Percentiles rank a stretch among this genome's conserved stretches.
phyloP scores from a whole-genome alignment of 2,329 filamentous ascomycete species.

The Claviceps lovelessii region DNA sequence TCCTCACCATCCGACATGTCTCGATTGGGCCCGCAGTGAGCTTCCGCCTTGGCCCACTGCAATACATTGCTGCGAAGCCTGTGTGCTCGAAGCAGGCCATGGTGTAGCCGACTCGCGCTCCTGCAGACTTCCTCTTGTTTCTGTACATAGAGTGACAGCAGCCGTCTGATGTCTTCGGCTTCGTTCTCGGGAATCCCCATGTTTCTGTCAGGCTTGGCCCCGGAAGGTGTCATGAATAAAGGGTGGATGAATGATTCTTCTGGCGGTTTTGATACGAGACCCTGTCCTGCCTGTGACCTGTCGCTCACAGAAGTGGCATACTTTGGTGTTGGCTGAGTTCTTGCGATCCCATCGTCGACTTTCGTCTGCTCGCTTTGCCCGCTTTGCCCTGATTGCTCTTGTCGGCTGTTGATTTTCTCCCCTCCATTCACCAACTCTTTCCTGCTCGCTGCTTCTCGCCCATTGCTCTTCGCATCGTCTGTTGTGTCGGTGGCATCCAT shows the following conservation, averaged over 20 bases:
- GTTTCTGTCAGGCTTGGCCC: slow-evolving; percentile 52
- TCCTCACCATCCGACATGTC: slow-evolving; percentile 83
- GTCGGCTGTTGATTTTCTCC: not conserved
- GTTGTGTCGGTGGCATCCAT: slow-evolving; percentile 3
- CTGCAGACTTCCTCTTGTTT: slow-evolving; percentile 76
- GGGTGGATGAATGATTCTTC: slow-evolving; percentile 53
- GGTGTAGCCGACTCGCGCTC: slow-evolving; percentile 51
- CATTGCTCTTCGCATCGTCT: slow-evolving; percentile 2
- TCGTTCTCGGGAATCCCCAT: slow-evolving; percentile 57
- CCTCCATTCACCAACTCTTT: slow-evolving; percentile 1
- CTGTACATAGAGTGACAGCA: slow-evolving; percentile 65
- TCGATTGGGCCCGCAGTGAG: slow-evolving; percentile 47
- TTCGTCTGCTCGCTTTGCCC: not conserved
- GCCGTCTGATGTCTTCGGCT: slow-evolving; percentile 62
- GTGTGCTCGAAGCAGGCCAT: slow-evolving; percentile 59
- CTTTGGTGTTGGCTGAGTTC: slow-evolving; percentile 7
- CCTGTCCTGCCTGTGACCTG: not conserved
- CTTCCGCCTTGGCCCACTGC: slow-evolving; percentile 66
- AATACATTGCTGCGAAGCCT: slow-evolving; percentile 57
- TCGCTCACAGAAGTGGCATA: slow-evolving; percentile 17
- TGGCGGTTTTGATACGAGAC: slow-evolving; percentile 6
- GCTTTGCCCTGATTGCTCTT: not conserved
- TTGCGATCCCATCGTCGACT: slow-evolving; percentile 6
- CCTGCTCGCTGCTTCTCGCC: not conserved
- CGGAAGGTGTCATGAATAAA: slow-evolving; percentile 52